Percentiles rank a stretch among this genome's conserved stretches.
Conservation (phyloP, 352 stramenopile genomes). For the Pythium phragmitis region DNA sequence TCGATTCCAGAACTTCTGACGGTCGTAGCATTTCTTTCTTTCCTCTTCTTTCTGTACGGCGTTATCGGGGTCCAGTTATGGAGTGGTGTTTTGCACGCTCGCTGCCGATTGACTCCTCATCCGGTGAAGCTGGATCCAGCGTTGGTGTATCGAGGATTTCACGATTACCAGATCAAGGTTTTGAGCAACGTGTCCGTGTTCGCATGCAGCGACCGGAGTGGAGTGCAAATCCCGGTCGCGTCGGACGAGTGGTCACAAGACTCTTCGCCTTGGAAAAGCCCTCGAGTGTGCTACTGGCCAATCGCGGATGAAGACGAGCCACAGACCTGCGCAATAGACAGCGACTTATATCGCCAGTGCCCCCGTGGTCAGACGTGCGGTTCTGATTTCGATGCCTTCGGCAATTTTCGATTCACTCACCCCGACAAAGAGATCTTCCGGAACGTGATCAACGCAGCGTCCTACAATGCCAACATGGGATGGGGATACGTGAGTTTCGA, state of each 20-base stretch:
- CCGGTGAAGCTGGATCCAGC: conserved; percentile 49
- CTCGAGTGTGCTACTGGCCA: conserved; percentile 88
- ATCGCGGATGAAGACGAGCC: conserved; percentile 65
- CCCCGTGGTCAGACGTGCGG: conserved; percentile 47
- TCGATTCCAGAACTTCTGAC: conserved; percentile 79
- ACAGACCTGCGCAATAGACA: conserved; percentile 56
- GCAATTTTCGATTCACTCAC: conserved; percentile 68
- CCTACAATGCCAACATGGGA: conserved; percentile 76
- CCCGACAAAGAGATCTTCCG: conserved; percentile 34
- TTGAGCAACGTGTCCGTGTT: conserved; percentile 41
- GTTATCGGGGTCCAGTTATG: conserved; percentile 86
- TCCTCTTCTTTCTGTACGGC: conserved; percentile 86
- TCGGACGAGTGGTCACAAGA: conserved; percentile 44
- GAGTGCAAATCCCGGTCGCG: conserved; percentile 35
- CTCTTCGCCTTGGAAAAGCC: conserved; percentile 46
- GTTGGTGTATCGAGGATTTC: conserved; percentile 32
- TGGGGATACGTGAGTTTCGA: conserved; percentile 90
- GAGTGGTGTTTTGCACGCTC: conserved; percentile 56
- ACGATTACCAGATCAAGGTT: conserved; percentile 32
- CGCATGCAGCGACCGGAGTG: conserved; percentile 34
- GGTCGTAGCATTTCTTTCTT: conserved; percentile 75
- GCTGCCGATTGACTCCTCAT: conserved; percentile 71
- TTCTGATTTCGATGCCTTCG: conserved; percentile 59
- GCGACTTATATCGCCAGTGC: conserved; percentile 38
- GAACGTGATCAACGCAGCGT: conserved; percentile 36